phyloP scores from a whole-genome alignment of 352 stramenopile species.

The Plasmopara muralis region DNA sequence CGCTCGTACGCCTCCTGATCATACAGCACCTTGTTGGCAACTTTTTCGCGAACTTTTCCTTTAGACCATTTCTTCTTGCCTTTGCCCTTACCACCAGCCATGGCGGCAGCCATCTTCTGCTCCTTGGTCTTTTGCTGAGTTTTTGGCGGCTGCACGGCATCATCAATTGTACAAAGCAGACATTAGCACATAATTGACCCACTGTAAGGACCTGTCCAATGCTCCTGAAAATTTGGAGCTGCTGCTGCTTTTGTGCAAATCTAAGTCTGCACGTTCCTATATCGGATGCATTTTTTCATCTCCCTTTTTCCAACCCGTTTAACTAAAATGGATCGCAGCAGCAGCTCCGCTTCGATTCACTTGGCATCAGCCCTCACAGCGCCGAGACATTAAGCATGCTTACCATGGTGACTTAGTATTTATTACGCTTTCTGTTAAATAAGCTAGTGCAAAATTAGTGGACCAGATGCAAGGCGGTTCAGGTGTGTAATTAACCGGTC shows the following conservation, averaged over 20 bases:
- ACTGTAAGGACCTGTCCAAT: neutral
- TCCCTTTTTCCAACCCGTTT: slow-evolving; percentile 1
- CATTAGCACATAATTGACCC: slow-evolving; percentile 11
- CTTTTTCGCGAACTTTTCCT: slow-evolving; percentile 99
- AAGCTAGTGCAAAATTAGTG: slow-evolving; percentile 45
- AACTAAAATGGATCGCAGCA: slow-evolving; percentile 2
- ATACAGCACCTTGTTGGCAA: slow-evolving; percentile 99
- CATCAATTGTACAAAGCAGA: slow-evolving; percentile 14
- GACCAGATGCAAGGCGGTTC: slow-evolving; percentile 11
- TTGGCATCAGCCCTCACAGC: slow-evolving; percentile 2
- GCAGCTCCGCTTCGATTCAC: slow-evolving; percentile 12
- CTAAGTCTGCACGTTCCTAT: neutral
- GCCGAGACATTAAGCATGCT: slow-evolving; percentile 11
- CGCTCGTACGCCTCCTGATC: slow-evolving; percentile 99
- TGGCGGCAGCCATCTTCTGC: slow-evolving; percentile 99
- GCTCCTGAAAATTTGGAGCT: slow-evolving; percentile 3
- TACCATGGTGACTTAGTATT: slow-evolving; percentile 84
- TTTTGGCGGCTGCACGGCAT: slow-evolving; percentile 89
- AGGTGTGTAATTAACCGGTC: slow-evolving; percentile 19
- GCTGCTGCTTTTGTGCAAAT: slow-evolving; percentile 9
- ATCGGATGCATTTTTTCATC: no score
- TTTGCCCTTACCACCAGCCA: slow-evolving; percentile 97
- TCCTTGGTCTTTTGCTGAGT: slow-evolving; percentile 99
- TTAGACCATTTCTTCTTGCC: slow-evolving; percentile 99
- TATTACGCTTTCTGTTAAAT: slow-evolving; percentile 81